Evolutionary conservation across 108 stramenopile species (phyloP).

Genomic region (Bacterosira constricta): DNA sequence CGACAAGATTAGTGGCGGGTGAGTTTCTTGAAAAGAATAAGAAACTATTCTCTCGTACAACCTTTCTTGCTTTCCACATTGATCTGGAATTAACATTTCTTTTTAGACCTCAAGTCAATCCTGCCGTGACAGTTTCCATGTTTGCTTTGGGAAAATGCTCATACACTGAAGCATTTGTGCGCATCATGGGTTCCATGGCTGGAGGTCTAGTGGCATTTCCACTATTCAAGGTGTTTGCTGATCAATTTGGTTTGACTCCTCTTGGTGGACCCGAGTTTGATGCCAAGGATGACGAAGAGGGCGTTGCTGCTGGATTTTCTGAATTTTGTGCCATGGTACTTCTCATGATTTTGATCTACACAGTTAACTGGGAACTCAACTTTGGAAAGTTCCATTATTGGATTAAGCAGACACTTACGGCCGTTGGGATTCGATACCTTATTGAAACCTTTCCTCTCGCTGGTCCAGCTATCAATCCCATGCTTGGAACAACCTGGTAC

Average conservation of each 20-base stretch:
- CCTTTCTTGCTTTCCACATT: no score
- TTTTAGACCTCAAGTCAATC: conserved; percentile 74
- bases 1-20: conserved; percentile 82
- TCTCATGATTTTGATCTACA: conserved; percentile 78
- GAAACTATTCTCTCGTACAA: no score
- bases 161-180: conserved; percentile 82
- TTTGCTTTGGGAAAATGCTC: conserved; percentile 70
- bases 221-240: conserved; percentile 64
- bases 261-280: conserved; percentile 89
- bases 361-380: conserved; percentile 82
- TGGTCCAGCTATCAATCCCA: conserved; percentile 92
- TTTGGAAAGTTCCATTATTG: conserved; percentile 87
- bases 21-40: no score
- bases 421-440: conserved; percentile 80
- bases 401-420: conserved; percentile 89
- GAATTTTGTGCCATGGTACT: conserved; percentile 77
- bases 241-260: conserved; percentile 54
- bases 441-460: conserved; percentile 83
- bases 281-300: conserved; percentile 55
- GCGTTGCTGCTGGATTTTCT: conserved; percentile 63
- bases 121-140: conserved; percentile 81
- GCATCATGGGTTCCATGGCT: conserved; percentile 77
- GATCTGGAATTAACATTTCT: no score
- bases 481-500: conserved; percentile 84
- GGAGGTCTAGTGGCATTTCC: conserved; percentile 88